Evolutionary conservation across 2,329 filamentous ascomycete species (phyloP), one percentile per base, ranked within the genome.

Genomic region (Chaetoscypha palmicola): DNA sequence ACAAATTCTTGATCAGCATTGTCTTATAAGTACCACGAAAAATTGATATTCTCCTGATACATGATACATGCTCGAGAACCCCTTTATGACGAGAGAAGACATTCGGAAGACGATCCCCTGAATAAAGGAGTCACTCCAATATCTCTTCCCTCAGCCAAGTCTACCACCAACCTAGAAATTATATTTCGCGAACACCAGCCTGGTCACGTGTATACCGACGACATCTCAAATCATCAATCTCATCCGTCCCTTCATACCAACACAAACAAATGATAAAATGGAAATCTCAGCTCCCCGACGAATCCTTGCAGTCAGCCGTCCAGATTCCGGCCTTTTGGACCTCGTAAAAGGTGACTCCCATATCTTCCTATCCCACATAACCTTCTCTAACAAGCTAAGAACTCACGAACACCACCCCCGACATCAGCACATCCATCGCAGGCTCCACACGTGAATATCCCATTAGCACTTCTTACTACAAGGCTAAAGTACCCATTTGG

Each of bases 401-500:
- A 38, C 68, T 80, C 41, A 77, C 75, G 0, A 74, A 74, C 39
- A 63, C 63, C 3, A n/a, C 49, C 11, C 57, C 59, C 16, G 43
- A 58, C 59, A 16, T 73, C 65, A 22, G 63, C 63, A 22, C 56
- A 31, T 39, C 46, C 64, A 33, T 62, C 62, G 79, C 80, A 1
- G 80, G 81, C 20, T 72, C 70, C 24, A 78, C 79, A 12, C 79
- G 83, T 55, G 60, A 64, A 33, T 69, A 80, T 23, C 47, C 63
- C 7, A 64, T 84, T 43, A 68, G 69, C 48, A 84, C 78, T 16
- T 55, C 66, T 11, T 84, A 84, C 66, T 84, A 83, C 66, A 69
- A 64, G 19, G 71, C 77, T 41, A 67, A 67, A 0, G 67, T 84
- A 3, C 78, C 80, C 33, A 68, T 84, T 52, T 85, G 81, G 81